Conservation (phyloP, 371 early-diverging fungal species). For the Mucor irregularis region DNA sequence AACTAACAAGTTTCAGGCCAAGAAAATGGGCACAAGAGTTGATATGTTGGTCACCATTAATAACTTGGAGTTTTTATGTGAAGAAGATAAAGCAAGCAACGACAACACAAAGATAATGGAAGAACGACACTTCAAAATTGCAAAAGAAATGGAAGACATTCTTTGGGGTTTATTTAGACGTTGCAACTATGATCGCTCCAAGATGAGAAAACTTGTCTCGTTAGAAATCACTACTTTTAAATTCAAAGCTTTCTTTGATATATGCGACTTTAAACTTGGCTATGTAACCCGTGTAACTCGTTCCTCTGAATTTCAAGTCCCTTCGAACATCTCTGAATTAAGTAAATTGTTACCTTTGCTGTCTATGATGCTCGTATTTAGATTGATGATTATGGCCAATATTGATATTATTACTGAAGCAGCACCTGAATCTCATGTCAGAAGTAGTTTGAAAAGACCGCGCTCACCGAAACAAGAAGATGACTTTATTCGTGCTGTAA, state of each 20-base stretch:
- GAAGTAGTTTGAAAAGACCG: too few species aligned
- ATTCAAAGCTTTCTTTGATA: constrained; percentile 6
- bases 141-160: constrained; percentile 9
- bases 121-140: constrained; percentile 8
- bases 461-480: too few species aligned
- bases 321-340: not conserved
- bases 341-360: too few species aligned
- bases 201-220: not conserved
- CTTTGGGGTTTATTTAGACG: constrained; percentile 1
- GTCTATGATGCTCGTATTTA: too few species aligned
- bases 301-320: not conserved
- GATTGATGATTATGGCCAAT: too few species aligned
- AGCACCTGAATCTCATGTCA: too few species aligned
- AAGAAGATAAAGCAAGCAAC: constrained; percentile 5
- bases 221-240: not conserved
- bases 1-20: constrained; percentile 21
- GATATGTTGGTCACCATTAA: constrained; percentile 8
- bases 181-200: not conserved
- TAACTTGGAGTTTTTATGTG: constrained; percentile 3
- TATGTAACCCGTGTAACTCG: not conserved
- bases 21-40: constrained; percentile 25
- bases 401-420: too few species aligned
- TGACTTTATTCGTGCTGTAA: too few species aligned
- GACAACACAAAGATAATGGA: constrained; percentile 6
- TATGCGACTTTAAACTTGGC: constrained; percentile 8